These are phyloP conservation scores for Cryptococcus sp. DNA, from an alignment of 1,284 basidiomycete genomes.

Conservation along the genomic window DNA sequence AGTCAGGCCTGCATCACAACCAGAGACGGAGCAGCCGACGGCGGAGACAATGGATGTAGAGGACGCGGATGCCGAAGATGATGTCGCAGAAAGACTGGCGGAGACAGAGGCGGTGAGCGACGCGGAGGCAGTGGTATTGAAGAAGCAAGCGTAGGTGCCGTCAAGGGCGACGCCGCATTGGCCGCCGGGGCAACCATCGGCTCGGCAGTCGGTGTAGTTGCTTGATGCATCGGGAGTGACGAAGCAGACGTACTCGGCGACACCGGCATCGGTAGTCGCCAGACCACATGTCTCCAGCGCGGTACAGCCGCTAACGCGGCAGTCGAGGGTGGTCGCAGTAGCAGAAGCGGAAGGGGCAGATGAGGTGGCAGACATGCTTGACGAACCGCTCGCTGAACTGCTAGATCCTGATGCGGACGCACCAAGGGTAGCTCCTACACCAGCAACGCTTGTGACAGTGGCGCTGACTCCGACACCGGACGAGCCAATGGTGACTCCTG, in stretches of 20 bases:
- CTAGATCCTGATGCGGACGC: background rate
- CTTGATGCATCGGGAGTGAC: background rate
- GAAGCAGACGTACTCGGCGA: slow-evolving; percentile 1
- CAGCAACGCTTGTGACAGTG: background rate
- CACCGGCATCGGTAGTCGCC: background rate
- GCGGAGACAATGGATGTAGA: background rate
- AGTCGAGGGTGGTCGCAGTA: background rate
- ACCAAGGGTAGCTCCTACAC: background rate
- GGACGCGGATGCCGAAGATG: background rate
- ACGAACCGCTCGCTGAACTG: background rate
- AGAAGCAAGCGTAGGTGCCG: slow-evolving; percentile 1
- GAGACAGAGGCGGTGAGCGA: background rate
- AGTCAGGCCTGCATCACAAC: background rate
- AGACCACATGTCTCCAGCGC: background rate
- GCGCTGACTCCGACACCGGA: background rate
- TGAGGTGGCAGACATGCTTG: background rate
- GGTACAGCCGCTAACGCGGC: background rate
- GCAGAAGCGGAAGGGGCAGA: background rate
- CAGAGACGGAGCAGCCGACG: background rate
- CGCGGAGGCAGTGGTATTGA: slow-evolving; percentile 1
- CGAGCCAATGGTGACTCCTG: background rate
- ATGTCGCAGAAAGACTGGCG: background rate
- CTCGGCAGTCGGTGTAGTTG: slow-evolving; percentile 2
- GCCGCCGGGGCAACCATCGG: slow-evolving; percentile 1
- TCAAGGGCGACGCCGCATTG: background rate